Base-by-base conservation (phyloP, 2,329 filamentous ascomycete genomes). In the Talaromyces sp. region DNA sequence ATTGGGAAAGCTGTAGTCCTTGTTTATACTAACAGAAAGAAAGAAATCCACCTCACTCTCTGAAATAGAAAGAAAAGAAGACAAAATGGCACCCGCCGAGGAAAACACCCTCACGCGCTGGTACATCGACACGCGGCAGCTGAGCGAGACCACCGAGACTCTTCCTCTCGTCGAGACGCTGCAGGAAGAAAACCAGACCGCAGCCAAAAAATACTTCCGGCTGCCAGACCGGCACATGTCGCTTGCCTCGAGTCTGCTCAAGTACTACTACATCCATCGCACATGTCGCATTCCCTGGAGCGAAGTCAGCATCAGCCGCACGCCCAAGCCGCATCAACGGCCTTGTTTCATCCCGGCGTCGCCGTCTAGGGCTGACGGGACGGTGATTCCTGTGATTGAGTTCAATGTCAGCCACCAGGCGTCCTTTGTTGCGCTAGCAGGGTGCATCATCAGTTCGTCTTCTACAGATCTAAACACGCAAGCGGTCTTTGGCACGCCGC, bases 391-490 rank as follows among this genome's bases (percentile, higher is more conserved):
- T 1, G 66, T 66, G 10, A 73, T 87, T 42, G 85, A 88, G 65
- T 88, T 88, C 76, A 88, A 88, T 65, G 80, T 88, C 59, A 85
- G 82, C 33, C 86, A 88, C 65, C 86, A 88, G 71, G 84, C 84
- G 19, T 85, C 84, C 0, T 73, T 88, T 3, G 84, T 87, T n/a
- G 79, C 80, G 0, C 73, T 88, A 5, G 82, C 85, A 0, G 84
- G 86, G 13, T 78, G 75, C 15, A 65, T 71, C 15, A 65, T 71
- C 9, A 70, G 70, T 8, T 69, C 69, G 17, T 55, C 54, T 2
- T 8, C 32, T 1, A 33, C 13, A 8, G 51, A 28, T 3, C 44
- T 9, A n/a, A 15, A 30, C 13, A 32, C 60, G 7, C 55, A 55
- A 22, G 44, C 59, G 17, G 25, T 59, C 10, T 59, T 57, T 30